Base-by-base conservation (phyloP, 2,329 filamentous ascomycete genomes). In the Hypomyces rosellus region DNA sequence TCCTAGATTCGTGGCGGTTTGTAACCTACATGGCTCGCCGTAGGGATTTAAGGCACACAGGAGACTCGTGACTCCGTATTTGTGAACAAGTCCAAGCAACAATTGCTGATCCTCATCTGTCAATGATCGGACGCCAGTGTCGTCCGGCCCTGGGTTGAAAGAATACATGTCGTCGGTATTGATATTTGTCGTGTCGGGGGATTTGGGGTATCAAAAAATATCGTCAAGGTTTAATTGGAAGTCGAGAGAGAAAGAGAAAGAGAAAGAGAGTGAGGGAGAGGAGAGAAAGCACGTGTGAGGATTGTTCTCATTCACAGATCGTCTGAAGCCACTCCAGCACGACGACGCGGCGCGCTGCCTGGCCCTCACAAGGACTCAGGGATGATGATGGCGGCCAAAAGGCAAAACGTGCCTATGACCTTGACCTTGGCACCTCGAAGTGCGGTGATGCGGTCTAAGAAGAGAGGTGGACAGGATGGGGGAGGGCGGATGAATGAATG, bases 71-170 rank as follows among this genome's bases (percentile, higher is more conserved):
- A 69, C 60, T 34, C 68, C 68, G 58, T 71, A 70, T 46, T 66
- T 66, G 48, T 68, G 67, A 6, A 67, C 63, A 18, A 71, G 65
- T 16, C 61, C 59, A 22, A 69, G 48, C 25, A 71, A 61, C 18
- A 67, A 57, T 41, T 69, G 68, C 54, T 69, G 68, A 52, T 71
- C 68, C 43, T 70, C 68, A 7, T 70, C 68, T 34, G 64, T 54
- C 48, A 71, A 52, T n/a, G 66, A 62, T 45, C 66, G 65, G 51
- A 68, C 59, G 52, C 58, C 61, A 53, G 61, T 58, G 45, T 71
- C 68, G 36, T 71, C 68, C 3, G 52, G 52, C 46, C 61, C 60
- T 41, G 58, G 56, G 45, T 57, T 61, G 53, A 63, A 68, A 13
- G 63, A 62, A 51, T 69, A 68, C 68, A 71, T 71, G 49, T 34